Evolutionary conservation across 257 asterid species (phyloP).

Genomic region (Solanum etuberosum): DNA sequence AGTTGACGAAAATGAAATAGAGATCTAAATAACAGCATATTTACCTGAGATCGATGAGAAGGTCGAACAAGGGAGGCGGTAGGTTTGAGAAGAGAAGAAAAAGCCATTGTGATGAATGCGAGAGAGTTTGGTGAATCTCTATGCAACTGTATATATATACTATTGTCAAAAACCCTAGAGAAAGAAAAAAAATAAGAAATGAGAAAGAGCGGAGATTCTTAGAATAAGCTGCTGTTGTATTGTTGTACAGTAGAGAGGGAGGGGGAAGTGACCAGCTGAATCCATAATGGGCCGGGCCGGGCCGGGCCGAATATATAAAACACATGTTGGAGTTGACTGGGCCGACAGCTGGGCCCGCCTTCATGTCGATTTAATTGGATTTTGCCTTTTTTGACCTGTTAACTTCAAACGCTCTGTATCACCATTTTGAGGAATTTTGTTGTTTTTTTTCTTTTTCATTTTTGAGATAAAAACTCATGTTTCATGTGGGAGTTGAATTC

Average conservation of each 20-base stretch:
- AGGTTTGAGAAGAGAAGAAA: background rate
- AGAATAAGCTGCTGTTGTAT: background rate
- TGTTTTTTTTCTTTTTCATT: too few relatives aligned
- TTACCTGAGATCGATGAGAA: background rate
- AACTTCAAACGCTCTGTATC: background rate
- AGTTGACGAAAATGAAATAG: background rate
- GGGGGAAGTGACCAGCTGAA: background rate
- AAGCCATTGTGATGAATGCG: background rate
- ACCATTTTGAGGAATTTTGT: background rate
- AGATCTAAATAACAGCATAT: background rate
- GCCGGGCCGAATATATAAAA: background rate
- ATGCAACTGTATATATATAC: background rate
- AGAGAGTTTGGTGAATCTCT: background rate
- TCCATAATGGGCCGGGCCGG: background rate
- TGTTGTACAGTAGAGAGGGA: background rate
- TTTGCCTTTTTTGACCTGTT: background rate
- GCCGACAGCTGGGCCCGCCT: background rate
- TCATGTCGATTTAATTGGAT: background rate
- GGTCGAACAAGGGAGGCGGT: background rate
- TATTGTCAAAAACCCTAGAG: background rate
- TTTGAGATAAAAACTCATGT: too few relatives aligned
- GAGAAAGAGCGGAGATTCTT: background rate
- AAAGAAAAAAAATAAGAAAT: background rate
- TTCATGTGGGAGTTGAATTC: too few relatives aligned
- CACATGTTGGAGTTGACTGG: background rate